Evolutionary conservation across 352 stramenopile genomes (phyloP), one percentile per base, ranked within the genome.

Genomic region (Discostella stelligera): DNA sequence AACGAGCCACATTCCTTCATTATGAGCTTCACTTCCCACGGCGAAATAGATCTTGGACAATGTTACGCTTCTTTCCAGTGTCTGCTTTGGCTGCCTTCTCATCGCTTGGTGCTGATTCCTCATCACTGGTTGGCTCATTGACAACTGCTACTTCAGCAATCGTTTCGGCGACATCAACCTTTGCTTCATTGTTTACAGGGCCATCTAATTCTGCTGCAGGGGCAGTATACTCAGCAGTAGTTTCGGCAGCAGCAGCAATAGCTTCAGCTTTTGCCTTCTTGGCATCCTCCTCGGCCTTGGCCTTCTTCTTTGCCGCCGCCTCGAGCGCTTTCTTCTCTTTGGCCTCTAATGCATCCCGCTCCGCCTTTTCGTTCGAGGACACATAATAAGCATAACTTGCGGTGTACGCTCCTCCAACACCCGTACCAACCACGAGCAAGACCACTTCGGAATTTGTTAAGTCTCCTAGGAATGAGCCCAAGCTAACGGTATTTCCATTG

Each of bases 341-440:
- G 44, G 71, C 72, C 66, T 74, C 71, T 11, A 20, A 44, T 56
- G 63, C 71, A 41, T 65, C 63, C 46, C 37, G 60, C 21, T 79
- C 71, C 25, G 48, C 71, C 54, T 73, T 32, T 18, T 79, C 71
- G 16, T 39, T 68, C 5, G 70, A 39, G 10, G 55, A 49, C 11
- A 67, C 46, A 48, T 79, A 79, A 64, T 74, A 79, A 1, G 63
- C 71, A 59, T 79, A 79, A 63, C 71, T 79, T 2, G 71, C 20
- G 5, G 25, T 50, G 46, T 79, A 79, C 21, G 52, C 63, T 18
- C 63, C 71, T 21, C 23, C 71, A 25, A 79, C 54, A n/a, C 41
- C 63, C 21, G 48, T 48, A 32, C n/a, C 21, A 5, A 74, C 46
- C 3, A 13, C 21, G 8, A n/a, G 18, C 10, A 79, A 1, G 9